Percentiles rank a stretch among this genome's conserved stretches.
phyloP scores from a whole-genome alignment of 805 yeast species.

The Teunomyces pallodes region DNA sequence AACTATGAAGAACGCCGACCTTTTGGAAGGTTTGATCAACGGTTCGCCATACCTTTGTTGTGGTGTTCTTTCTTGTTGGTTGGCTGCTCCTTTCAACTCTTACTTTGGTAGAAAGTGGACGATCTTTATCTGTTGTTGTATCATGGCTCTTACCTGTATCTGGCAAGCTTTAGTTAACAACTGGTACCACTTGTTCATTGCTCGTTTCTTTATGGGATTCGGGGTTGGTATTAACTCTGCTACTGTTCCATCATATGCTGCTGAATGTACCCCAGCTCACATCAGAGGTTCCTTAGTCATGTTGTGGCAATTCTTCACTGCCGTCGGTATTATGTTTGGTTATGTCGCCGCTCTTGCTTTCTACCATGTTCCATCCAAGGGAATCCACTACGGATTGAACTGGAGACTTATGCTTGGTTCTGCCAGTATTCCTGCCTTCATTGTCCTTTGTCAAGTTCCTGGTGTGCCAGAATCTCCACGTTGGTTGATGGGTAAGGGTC shows the following conservation, averaged over 20 bases:
- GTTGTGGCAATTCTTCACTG: constrained; percentile 77
- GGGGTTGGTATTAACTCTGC: constrained; percentile 69
- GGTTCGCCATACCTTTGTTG: constrained; percentile 67
- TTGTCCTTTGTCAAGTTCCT: constrained; percentile 49
- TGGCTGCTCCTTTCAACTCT: constrained; percentile 52
- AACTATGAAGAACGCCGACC: constrained; percentile 42
- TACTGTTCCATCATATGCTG: constrained; percentile 65
- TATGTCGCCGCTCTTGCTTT: constrained; percentile 59
- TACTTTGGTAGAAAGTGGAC: constrained; percentile 60
- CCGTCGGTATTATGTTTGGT: constrained; percentile 69
- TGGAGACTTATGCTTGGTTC: constrained; percentile 69
- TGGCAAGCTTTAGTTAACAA: constrained; percentile 67
- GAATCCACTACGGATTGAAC: constrained; percentile 46
- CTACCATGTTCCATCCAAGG: constrained; percentile 48
- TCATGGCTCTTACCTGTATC: constrained; percentile 58
- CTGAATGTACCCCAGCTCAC: constrained; percentile 59
- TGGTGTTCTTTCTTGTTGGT: constrained; percentile 59
- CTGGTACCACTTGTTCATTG: constrained; percentile 60
- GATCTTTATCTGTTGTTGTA: constrained; percentile 56
- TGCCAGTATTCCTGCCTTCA: constrained; percentile 54
- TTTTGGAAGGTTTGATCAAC: constrained; percentile 60
- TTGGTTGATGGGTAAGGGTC: constrained; percentile 58
- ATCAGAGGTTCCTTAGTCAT: constrained; percentile 65
- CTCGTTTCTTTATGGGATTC: constrained; percentile 56
- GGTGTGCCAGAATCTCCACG: constrained; percentile 70